phyloP scores from a whole-genome alignment of 164 flowering plant species.

The Chimonanthus praecox region DNA sequence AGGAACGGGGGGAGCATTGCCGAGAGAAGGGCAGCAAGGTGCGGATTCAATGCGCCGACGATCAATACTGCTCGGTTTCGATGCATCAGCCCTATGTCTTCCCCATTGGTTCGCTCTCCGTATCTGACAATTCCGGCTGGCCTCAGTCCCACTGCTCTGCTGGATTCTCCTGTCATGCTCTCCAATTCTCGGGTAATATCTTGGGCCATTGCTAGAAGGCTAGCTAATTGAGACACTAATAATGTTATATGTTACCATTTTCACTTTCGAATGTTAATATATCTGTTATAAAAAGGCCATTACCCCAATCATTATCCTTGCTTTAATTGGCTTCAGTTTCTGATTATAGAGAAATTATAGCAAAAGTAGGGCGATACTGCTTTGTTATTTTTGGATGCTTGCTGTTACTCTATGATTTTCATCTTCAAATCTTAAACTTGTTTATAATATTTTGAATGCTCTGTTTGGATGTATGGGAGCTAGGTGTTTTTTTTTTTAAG shows the following conservation, averaged over 20 bases:
- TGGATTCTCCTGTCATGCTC: slow-evolving; percentile 72
- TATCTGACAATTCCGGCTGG: slow-evolving; percentile 67
- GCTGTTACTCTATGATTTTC: no score
- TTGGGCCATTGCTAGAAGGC: background rate
- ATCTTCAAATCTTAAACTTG: no score
- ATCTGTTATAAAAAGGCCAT: no score
- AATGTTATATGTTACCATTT: background rate
- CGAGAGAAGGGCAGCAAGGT: slow-evolving; percentile 65
- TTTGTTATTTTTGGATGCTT: no score
- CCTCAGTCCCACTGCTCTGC: slow-evolving; percentile 62
- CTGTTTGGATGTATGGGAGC: no score
- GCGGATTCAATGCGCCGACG: slow-evolving; percentile 54
- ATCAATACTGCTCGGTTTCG: slow-evolving; percentile 40
- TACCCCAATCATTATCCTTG: no score
- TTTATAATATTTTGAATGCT: no score
- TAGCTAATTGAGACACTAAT: background rate
- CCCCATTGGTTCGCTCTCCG: slow-evolving; percentile 38
- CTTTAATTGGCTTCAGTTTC: no score
- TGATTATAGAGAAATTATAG: no score
- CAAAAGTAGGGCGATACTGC: no score
- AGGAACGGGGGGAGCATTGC: slow-evolving; percentile 34
- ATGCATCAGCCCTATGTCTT: slow-evolving; percentile 31
- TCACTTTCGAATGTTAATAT: no score
- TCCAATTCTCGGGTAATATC: slow-evolving; percentile 52
- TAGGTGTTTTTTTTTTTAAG: no score